These are phyloP conservation scores for Pyronema omphalodes DNA, from an alignment of 495 filamentous ascomycete species.

Conservation along the genomic window DNA sequence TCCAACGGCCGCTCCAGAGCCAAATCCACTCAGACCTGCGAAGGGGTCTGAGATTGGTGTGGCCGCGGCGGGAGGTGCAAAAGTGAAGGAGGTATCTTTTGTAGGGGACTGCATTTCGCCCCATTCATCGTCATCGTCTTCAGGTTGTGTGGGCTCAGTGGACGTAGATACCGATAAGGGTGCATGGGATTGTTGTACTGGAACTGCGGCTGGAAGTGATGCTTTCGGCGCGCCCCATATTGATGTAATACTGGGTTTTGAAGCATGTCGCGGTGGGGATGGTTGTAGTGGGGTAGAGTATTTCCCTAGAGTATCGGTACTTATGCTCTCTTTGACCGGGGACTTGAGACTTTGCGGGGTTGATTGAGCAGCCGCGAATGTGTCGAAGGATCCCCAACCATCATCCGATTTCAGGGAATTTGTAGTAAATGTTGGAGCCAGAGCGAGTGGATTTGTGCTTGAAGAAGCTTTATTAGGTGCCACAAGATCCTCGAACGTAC, in stretches of 20 bases:
- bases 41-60: not conserved
- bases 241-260: not conserved
- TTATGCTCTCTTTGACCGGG: no score
- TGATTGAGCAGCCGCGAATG: constrained; percentile 2
- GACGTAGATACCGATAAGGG: not conserved
- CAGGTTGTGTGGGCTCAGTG: not conserved
- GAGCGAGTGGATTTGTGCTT: no score
- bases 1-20: not conserved
- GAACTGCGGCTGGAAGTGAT: not conserved
- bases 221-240: not conserved
- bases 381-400: constrained; percentile 9
- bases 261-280: not conserved
- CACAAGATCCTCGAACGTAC: constrained; percentile 4
- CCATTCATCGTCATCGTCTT: constrained; percentile 27
- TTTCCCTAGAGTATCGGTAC: not conserved
- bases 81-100: not conserved
- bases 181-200: not conserved
- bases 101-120: constrained; percentile 10
- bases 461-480: not conserved
- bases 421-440: not conserved
- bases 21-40: constrained; percentile 1
- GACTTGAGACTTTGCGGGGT: not conserved
- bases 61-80: not conserved
- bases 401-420: not conserved
- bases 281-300: not conserved